Base-by-base conservation (phyloP, 2,329 filamentous ascomycete genomes). In the Colletotrichum trifolii region DNA sequence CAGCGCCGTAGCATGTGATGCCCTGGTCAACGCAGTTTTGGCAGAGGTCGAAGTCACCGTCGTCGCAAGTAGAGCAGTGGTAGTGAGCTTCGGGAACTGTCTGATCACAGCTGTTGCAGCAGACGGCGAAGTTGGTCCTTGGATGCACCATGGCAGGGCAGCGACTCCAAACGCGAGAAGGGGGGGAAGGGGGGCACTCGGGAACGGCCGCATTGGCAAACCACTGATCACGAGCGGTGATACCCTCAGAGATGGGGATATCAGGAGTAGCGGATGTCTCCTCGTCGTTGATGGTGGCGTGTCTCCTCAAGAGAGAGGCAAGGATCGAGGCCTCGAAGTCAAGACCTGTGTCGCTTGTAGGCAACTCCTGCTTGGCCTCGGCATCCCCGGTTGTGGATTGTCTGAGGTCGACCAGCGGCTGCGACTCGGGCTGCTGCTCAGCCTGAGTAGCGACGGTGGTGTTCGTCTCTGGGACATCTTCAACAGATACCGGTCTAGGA, bases 11-110 rank as follows among this genome's bases (percentile, higher is more conserved):
- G 82, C 96, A 99, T 45, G 91, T 87, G 63, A 91, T 84, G 68
- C 94, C 94, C 46, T 84, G 81, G 54, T 89, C 85, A 52, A 97
- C 88, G 73, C 96, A 99, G 6, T 82, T 78, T 69, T 89, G 85
- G 83, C 96, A 99, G 36, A 99, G 87, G 74, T 99, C 96, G 73
- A 94, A 99, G 77, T 99, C 96, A 45, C 95, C 96, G 62, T 91
- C 88, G 69, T 98, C 93, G 75, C 96, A 99, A 63, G 91, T 92
- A 69, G 92, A 92, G 83, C 96, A 99, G 80, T 99, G 96, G 78
- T 92, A 99, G 79, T 99, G 95, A 55, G 89, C 87, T 71, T 93
- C 89, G 35, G 90, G 87, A 72, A 97, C 93, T 46, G 89, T 87
- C 67, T 82, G 83, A 70, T 93, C 91, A 78, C 96, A 99, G 75